Conservation (phyloP, 768 basidiomycete genomes). For the Trametes cinnabarina region DNA sequence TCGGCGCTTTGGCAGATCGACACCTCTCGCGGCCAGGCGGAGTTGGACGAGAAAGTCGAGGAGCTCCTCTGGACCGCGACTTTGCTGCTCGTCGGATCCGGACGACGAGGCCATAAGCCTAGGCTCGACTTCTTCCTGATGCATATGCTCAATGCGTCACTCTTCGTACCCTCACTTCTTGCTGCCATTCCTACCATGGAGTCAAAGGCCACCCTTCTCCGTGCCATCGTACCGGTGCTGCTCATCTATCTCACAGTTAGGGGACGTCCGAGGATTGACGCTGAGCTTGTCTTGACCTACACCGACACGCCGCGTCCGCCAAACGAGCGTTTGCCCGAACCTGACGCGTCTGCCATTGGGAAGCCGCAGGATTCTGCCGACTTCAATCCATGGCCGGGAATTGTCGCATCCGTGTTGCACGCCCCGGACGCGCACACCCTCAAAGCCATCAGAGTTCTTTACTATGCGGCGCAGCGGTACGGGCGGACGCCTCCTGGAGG, state of each 20-base stretch:
- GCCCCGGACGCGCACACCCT: slow-evolving; percentile 48
- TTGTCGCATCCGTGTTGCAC: slow-evolving; percentile 46
- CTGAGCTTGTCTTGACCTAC: slow-evolving; percentile 46
- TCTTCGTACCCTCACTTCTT: slow-evolving; percentile 48
- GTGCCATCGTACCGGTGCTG: slow-evolving; percentile 39
- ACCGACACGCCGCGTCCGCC: slow-evolving; percentile 43
- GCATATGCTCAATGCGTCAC: slow-evolving; percentile 53
- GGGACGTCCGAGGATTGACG: slow-evolving; percentile 54
- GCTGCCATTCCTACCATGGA: slow-evolving; percentile 30
- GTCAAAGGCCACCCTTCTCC: slow-evolving; percentile 46
- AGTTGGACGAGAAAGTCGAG: slow-evolving; percentile 43
- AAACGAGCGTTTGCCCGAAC: slow-evolving; percentile 8
- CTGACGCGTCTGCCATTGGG: slow-evolving; percentile 31
- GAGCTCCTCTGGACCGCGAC: slow-evolving; percentile 50
- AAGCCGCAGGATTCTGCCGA: slow-evolving; percentile 35
- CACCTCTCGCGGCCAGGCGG: slow-evolving; percentile 30
- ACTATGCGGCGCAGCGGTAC: slow-evolving; percentile 47
- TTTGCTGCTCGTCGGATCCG: slow-evolving; percentile 46
- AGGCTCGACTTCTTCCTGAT: slow-evolving; percentile 58
- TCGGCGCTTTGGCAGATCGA: slow-evolving; percentile 41
- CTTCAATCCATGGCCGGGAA: slow-evolving; percentile 52
- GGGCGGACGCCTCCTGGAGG: slow-evolving; percentile 41
- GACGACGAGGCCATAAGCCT: slow-evolving; percentile 45
- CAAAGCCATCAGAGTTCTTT: slow-evolving; percentile 41
- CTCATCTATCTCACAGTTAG: slow-evolving; percentile 39